Evolutionary conservation across 345 rosid genomes (phyloP).

Genomic region (Abelmoschus esculentus): DNA sequence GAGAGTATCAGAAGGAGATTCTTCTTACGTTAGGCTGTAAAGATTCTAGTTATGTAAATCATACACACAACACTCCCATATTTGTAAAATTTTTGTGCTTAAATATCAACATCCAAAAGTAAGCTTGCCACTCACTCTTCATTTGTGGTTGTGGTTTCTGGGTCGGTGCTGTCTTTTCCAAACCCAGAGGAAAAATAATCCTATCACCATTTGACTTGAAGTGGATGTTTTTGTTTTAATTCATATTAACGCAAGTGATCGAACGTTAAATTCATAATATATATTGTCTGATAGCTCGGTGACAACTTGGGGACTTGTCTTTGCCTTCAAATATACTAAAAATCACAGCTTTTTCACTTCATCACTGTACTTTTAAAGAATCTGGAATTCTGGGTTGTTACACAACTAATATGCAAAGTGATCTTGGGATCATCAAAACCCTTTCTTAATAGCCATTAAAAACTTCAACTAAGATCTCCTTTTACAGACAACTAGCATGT

Average conservation of each 20-base stretch:
- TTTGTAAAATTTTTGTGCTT: not conserved
- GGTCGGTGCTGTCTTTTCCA: slow-evolving; percentile 4
- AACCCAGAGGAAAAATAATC: not conserved
- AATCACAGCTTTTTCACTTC: not conserved
- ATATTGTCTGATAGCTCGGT: not conserved
- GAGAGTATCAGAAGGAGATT: slow-evolving; percentile 13
- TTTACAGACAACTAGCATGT: not conserved
- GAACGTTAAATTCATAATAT: too few species aligned
- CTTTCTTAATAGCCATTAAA: too few species aligned
- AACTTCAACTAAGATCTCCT: not conserved
- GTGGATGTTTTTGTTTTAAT: not conserved
- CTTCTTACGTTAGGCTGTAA: slow-evolving; percentile 13
- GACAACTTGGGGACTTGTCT: slow-evolving; percentile 1
- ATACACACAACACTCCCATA: not conserved
- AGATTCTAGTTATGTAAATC: slow-evolving; percentile 7
- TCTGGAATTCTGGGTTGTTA: not conserved
- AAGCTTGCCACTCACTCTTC: not conserved
- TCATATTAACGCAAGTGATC: not conserved
- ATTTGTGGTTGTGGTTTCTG: not conserved
- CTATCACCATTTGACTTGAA: not conserved
- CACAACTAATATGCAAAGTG: not conserved
- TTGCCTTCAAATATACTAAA: not conserved
- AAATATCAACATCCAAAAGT: not conserved
- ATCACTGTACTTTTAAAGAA: not conserved
- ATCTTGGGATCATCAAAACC: slow-evolving; percentile 1